Evolutionary conservation across 1,284 basidiomycete species (phyloP), one percentile per base, ranked within the genome.

Genomic region (Gymnopus androsaceus): DNA sequence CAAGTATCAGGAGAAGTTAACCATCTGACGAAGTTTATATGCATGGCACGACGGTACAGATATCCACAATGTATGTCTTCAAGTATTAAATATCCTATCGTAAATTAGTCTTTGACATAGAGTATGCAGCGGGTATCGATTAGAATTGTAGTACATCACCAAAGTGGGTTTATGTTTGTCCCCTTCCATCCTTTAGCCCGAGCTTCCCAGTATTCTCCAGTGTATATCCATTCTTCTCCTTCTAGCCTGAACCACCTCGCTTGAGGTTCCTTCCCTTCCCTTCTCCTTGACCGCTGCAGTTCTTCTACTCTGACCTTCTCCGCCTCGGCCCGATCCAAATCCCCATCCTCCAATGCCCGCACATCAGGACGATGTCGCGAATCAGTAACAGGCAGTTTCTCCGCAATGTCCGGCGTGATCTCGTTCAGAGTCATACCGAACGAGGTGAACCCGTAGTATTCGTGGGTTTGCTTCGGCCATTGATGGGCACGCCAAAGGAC

Each of bases 281-380:
- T 77, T 64, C 88, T 75, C 63, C 88, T 79, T 57, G 85, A 87
- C 63, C 90, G 79, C 70, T 86, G 87, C 69, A 78, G 72, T 68
- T 83, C 88, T 69, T 97, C 95, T 11, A 96, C 73, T 30, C 80
- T 76, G 27, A 75, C 69, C 73, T 97, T 97, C 65, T 90, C 80
- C 49, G 71, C 70, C 65, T 97, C 94, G 1, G 94, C 94, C 45
- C 75, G 65, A 57, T 93, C 87, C 2, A 91, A 69, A 45, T 90
- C 74, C 11, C 94, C 94, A 60, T 90, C 83, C 69, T 97, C 95
- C 42, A 95, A 76, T 3, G 92, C 91, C 28, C 89, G 77, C 52
- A 96, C 90, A 71, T 97, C 94, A 1, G 94, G 91, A 33, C 94
- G 81, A 57, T 84, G 76, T 30, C 95, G 82, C 7, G 94, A 94